A percentile compares a stretch with the other conserved stretches of the same genome.
Evolutionary conservation across 306 rosid species (phyloP).

Genomic region (Vigna trinervia): DNA sequence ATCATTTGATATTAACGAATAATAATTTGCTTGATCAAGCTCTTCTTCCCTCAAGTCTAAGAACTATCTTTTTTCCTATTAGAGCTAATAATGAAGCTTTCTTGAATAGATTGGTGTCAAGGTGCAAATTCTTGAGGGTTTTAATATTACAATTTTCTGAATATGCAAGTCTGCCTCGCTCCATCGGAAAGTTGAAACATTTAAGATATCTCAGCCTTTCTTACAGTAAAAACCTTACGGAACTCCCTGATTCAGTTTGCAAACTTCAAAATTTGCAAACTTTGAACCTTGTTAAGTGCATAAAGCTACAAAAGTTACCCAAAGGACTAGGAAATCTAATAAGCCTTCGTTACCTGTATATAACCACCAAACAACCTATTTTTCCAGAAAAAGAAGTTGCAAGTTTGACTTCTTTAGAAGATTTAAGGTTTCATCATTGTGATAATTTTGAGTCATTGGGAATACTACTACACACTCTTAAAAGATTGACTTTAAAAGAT

Average conservation of each 20-base stretch:
- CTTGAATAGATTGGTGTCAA: no score
- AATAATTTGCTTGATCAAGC: neutral
- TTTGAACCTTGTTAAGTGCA: neutral
- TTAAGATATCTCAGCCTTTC: no score
- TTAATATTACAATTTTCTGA: no score
- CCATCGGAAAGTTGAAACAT: no score
- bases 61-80: rapidly evolving
- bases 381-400: neutral
- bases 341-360: neutral
- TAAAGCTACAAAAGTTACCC: neutral
- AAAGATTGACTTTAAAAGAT: rapidly evolving
- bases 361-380: neutral
- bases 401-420: neutral
- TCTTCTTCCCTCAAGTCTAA: neutral
- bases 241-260: neutral
- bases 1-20: neutral
- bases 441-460: neutral
- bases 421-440: rapidly evolving
- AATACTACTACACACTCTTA: neutral
- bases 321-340: neutral
- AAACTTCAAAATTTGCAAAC: neutral
- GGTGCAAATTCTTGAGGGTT: no score
- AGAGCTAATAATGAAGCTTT: no score
- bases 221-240: neutral
- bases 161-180: no score